Evolutionary conservation across 108 stramenopile species (phyloP).

Genomic region (Nannochloropsis granulata): DNA sequence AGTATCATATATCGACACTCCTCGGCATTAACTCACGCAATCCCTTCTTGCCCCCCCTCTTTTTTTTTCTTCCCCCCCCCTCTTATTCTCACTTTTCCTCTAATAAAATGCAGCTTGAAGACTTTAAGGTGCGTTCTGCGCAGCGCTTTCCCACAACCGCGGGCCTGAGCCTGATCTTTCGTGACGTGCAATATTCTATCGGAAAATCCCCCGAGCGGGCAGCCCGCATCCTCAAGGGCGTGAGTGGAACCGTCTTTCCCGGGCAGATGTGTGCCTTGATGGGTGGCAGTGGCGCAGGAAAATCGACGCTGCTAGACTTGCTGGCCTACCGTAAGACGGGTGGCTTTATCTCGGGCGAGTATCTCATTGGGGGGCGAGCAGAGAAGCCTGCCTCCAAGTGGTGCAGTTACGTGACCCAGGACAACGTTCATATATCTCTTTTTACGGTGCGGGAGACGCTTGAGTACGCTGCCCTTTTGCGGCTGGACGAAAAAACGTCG

Average conservation of each 20-base stretch:
- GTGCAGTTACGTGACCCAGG: conserved; percentile 64
- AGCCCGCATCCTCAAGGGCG: not conserved
- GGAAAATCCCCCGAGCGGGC: not conserved
- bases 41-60: no score
- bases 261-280: conserved; percentile 5
- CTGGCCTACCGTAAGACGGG: conserved; percentile 20
- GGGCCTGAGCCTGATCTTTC: not conserved
- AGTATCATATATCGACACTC: not conserved
- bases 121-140: not conserved
- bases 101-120: not conserved
- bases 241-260: not conserved
- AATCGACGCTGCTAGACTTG: conserved; percentile 35
- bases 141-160: not conserved
- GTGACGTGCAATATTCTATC: not conserved
- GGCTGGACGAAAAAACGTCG: not conserved
- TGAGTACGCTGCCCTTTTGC: conserved; percentile 40
- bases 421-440: conserved; percentile 63
- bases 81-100: not conserved
- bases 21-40: no score
- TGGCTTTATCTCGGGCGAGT: conserved; percentile 19
- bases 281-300: conserved; percentile 34
- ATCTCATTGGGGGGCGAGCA: not conserved
- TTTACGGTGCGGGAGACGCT: conserved; percentile 71
- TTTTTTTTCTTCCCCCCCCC: not conserved
- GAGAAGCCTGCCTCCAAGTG: not conserved